phyloP scores from a whole-genome alignment of 192 early-diverging fungal species.

The Coemansia reversa region DNA sequence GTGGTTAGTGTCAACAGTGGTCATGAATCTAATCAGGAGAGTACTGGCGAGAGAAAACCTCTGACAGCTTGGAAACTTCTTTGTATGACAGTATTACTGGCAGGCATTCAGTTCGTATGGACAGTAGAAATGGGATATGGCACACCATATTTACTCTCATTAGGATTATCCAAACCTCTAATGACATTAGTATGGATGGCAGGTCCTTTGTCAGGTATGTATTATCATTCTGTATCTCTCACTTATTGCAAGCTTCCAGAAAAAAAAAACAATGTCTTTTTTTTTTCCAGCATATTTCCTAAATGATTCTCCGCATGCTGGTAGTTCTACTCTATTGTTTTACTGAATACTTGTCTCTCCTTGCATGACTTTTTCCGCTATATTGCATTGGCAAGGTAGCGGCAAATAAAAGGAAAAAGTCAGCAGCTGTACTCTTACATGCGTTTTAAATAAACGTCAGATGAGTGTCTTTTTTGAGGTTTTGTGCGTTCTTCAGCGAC shows the following conservation, averaged over 20 bases:
- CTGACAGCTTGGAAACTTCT: constrained; percentile 35
- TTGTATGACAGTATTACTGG: constrained; percentile 49
- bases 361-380: too few relatives aligned
- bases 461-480: not conserved
- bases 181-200: constrained; percentile 95
- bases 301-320: too few relatives aligned
- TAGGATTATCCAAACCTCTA: constrained; percentile 79
- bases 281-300: too few relatives aligned
- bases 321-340: too few relatives aligned
- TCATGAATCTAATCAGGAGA: not conserved
- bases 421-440: not conserved
- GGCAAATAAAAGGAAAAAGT: too few relatives aligned
- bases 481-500: not conserved
- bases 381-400: too few relatives aligned
- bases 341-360: too few relatives aligned
- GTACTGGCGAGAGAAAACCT: constrained; percentile 20
- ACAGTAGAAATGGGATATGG: constrained; percentile 62
- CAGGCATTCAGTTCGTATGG: constrained; percentile 57
- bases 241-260: too few relatives aligned
- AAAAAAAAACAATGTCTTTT: too few relatives aligned
- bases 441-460: not conserved
- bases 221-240: too few relatives aligned
- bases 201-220: constrained; percentile 72
- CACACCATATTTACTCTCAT: constrained; percentile 80
- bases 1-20: constrained; percentile 1